Conservation (phyloP, 2,329 filamentous ascomycete species). For the Aspergillus sp. region DNA sequence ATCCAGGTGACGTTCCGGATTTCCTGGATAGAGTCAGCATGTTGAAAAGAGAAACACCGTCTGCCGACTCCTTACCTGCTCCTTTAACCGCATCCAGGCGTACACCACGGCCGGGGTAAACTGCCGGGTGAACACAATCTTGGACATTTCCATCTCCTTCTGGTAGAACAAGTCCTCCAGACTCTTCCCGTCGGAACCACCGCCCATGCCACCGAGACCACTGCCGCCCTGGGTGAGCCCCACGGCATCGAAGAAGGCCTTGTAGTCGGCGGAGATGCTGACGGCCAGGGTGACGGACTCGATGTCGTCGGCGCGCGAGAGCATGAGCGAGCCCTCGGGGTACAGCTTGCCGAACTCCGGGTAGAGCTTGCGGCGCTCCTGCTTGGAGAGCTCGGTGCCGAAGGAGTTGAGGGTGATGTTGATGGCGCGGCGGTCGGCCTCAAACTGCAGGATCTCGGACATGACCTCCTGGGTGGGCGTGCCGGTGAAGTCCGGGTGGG, state of each 20-base stretch:
- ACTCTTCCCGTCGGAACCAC: slow-evolving; percentile 79
- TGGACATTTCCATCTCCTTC: slow-evolving; percentile 98
- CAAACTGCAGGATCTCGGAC: slow-evolving; percentile 93
- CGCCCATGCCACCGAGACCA: slow-evolving; percentile 73
- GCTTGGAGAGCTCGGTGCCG: slow-evolving; percentile 91
- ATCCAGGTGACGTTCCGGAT: slow-evolving; percentile 99
- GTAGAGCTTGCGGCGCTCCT: slow-evolving; percentile 93
- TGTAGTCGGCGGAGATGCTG: slow-evolving; percentile 90
- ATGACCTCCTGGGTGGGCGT: slow-evolving; percentile 93
- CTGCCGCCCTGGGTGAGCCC: slow-evolving; percentile 72
- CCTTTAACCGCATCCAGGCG: slow-evolving; percentile 94
- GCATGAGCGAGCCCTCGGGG: slow-evolving; percentile 91
- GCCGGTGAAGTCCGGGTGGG: slow-evolving; percentile 77
- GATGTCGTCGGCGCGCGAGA: slow-evolving; percentile 89
- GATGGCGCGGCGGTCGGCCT: slow-evolving; percentile 93
- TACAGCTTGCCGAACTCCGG: slow-evolving; percentile 88
- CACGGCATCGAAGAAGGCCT: slow-evolving; percentile 93
- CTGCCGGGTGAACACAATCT: slow-evolving; percentile 90
- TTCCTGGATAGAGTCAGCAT: slow-evolving; percentile 60
- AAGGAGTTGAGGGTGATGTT: slow-evolving; percentile 99
- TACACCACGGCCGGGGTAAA: slow-evolving; percentile 96
- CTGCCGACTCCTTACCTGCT: slow-evolving; percentile 69
- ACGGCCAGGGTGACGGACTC: slow-evolving; percentile 92
- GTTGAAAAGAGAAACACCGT: neutral
- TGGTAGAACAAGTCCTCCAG: slow-evolving; percentile 98